These are phyloP conservation scores for Botrytis medusae DNA, from an alignment of 2,329 filamentous ascomycete genomes.

Conservation along the genomic window DNA sequence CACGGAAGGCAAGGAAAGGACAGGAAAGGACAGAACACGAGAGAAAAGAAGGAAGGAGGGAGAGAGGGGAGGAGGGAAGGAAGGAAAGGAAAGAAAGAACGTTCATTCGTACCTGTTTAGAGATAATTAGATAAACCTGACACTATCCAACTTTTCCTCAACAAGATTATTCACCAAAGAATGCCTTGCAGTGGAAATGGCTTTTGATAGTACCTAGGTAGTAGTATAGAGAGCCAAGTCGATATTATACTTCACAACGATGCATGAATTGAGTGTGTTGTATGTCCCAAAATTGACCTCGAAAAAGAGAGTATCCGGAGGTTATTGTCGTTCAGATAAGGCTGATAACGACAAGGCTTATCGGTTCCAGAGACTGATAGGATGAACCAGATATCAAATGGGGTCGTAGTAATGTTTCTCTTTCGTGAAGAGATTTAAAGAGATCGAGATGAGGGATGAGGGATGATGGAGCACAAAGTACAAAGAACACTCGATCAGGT, in stretches of 20 bases:
- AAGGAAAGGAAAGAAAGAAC: background rate
- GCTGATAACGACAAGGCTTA: conserved; percentile 1
- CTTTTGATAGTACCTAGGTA: background rate
- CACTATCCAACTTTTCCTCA: too few relatives aligned
- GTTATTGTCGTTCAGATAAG: conserved; percentile 2
- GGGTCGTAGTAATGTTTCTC: background rate
- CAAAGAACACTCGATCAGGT: background rate
- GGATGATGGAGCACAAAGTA: background rate
- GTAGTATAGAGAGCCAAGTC: background rate
- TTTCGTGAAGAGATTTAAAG: background rate
- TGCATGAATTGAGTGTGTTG: background rate
- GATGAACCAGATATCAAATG: background rate
- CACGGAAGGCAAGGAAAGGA: background rate
- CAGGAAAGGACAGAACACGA: too few relatives aligned
- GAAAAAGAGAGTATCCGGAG: background rate
- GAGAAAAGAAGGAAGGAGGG: background rate
- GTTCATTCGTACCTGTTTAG: background rate
- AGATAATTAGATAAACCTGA: background rate
- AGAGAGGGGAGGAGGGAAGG: too few relatives aligned
- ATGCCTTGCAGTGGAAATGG: background rate
- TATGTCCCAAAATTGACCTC: background rate
- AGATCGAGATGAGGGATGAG: background rate
- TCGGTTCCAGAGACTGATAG: background rate
- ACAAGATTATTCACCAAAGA: background rate
- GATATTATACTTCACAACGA: conserved; percentile 5